A percentile compares a stretch with the other conserved stretches of the same genome.
Conservation (phyloP, 345 rosid species). For the Gossypium herbaceum region DNA sequence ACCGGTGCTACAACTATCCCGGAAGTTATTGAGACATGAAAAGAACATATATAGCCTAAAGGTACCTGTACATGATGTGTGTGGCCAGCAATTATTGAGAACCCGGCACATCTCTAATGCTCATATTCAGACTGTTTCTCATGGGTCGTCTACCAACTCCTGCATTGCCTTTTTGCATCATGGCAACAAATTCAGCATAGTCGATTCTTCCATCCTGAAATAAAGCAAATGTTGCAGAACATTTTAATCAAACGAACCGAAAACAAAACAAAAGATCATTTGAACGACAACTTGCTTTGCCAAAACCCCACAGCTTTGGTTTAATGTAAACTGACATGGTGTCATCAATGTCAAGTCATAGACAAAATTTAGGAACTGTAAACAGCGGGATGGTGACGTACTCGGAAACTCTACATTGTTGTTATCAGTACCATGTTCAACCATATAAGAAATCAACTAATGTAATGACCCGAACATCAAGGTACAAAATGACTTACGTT, state of each 20-base stretch:
- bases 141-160: conserved; percentile 98
- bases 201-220: conserved; percentile 94
- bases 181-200: conserved; percentile 93
- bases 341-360: background rate
- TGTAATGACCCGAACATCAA: background rate
- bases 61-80: conserved; percentile 30
- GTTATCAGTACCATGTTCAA: conserved; percentile 6
- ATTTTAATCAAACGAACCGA: background rate
- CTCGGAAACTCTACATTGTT: conserved; percentile 6
- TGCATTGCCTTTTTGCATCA: conserved; percentile 97
- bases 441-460: conserved; percentile 12
- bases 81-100: conserved; percentile 26
- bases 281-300: background rate
- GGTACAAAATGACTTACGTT: conserved; percentile 53
- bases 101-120: conserved; percentile 78
- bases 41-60: background rate
- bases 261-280: background rate
- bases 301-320: background rate
- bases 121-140: conserved; percentile 87
- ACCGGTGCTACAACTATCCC: background rate
- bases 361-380: background rate
- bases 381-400: background rate
- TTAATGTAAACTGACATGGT: background rate
- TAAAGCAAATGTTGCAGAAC: conserved; percentile 8
- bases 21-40: background rate